These are phyloP conservation scores for Lunasporangiospora selenospora DNA, from an alignment of 192 early-diverging fungal species.

Conservation along the genomic window DNA sequence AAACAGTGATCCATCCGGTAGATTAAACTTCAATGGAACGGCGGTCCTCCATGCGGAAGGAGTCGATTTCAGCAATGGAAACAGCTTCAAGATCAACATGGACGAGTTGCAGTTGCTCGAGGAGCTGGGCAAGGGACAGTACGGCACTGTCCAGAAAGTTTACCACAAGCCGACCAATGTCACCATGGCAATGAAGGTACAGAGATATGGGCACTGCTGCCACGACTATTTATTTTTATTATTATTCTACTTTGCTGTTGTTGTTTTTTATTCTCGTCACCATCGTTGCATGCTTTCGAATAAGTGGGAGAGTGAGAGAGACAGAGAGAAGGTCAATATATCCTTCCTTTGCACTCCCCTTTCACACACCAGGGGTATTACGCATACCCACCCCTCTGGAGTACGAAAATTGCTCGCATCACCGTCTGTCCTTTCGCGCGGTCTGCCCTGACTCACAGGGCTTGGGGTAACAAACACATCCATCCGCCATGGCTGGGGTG, in stretches of 20 bases:
- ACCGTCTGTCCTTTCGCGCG: no score
- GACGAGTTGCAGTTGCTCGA: constrained; percentile 77
- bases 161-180: constrained; percentile 87
- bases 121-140: constrained; percentile 92
- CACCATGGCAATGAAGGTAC: constrained; percentile 85
- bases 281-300: no score
- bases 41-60: constrained; percentile 90
- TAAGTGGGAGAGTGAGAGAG: no score
- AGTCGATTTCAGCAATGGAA: constrained; percentile 91
- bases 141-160: constrained; percentile 92
- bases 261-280: no score
- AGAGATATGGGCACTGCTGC: constrained; percentile 4
- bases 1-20: constrained; percentile 79
- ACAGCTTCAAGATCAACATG: constrained; percentile 89
- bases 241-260: constrained; percentile 4
- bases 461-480: no score
- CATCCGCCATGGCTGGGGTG: no score
- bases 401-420: no score
- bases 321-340: no score
- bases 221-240: background rate
- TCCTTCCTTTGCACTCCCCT: no score
- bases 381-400: no score
- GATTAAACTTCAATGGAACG: constrained; percentile 92
- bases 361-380: no score
- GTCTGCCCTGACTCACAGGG: no score